A percentile compares a stretch with the other conserved stretches of the same genome.
Evolutionary conservation across 179 eudicot genomes (phyloP).

Genomic region (Spinacia oleracea): DNA sequence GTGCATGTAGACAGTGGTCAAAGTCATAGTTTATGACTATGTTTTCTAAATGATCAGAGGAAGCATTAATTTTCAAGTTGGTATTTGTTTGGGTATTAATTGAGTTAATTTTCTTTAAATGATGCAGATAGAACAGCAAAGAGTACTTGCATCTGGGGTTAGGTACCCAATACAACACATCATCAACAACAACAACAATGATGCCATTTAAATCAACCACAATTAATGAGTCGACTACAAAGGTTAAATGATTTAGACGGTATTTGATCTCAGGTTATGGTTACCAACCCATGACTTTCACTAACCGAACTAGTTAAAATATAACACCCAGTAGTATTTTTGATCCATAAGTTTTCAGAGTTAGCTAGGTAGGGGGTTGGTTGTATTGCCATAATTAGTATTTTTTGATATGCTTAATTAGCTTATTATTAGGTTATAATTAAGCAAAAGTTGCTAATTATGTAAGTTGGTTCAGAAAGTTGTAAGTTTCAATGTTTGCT

Average conservation of each 20-base stretch:
- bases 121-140: slow-evolving; percentile 85
- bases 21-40: neutral
- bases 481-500: slow-evolving; percentile 13
- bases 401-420: neutral
- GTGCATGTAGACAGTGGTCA: neutral
- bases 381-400: neutral
- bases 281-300: too few relatives aligned
- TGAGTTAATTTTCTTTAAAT: neutral
- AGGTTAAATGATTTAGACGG: too few relatives aligned
- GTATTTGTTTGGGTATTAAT: neutral
- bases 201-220: neutral
- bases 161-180: slow-evolving; percentile 62
- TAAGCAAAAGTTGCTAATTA: neutral
- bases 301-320: too few relatives aligned
- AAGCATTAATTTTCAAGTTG: neutral
- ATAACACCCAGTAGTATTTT: too few relatives aligned
- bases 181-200: neutral
- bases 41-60: neutral
- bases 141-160: slow-evolving; percentile 71
- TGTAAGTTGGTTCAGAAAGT: neutral
- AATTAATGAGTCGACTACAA: too few relatives aligned
- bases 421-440: neutral
- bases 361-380: neutral
- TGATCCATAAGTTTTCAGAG: neutral
- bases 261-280: too few relatives aligned